Evolutionary conservation across 805 yeast species (phyloP), one percentile per base, ranked within the genome.

Genomic region (Sungouiozyma intestinalis): DNA sequence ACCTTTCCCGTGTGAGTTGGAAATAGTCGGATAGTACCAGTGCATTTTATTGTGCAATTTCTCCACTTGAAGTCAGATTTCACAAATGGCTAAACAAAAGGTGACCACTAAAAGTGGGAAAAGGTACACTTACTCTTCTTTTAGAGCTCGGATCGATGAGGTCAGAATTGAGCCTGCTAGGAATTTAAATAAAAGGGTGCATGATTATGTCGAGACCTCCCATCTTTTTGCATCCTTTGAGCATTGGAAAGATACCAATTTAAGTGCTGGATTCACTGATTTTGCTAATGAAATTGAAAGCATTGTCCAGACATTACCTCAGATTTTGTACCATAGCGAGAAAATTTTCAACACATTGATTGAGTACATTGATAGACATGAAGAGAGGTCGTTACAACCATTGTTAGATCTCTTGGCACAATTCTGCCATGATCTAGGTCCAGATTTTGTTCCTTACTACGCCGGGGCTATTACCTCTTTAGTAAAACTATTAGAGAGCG

Each of bases 361-460:
- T 21, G 48, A 48, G 8, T 71, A 73, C 43, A 71, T 82, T 33
- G 53, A 59, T 15, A 63, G 67, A 32, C 75, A 79, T 46, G 95
- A 92, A 56, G 69, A 71, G 17, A 66, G 81, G 43, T 77, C 95
- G 1, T 64, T 84, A 36, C 92, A 87, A 58, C 90, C 97, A 3
- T 57, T 85, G 21, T 62, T 86, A 40, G 98, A 92, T 54, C 64
- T 83, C 8, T 59, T 87, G 18, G 75, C 95, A 0, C 94, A 87
- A 54, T 81, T 92, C 52, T 79, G 87, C 34, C 96, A 85, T 52
- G 98, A 90, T 65, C 65, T 90, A 47, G 97, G 96, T 8, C 81
- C 90, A 2, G 97, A 90, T 51, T 92, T 88, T 55, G 72, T 86
- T 67, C 75, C 74, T 7, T 86, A 67, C 54, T 87, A 85, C 54